These are phyloP conservation scores for Cladorrhinum sp. DNA, from an alignment of 2,329 filamentous ascomycete genomes.

Conservation along the genomic window DNA sequence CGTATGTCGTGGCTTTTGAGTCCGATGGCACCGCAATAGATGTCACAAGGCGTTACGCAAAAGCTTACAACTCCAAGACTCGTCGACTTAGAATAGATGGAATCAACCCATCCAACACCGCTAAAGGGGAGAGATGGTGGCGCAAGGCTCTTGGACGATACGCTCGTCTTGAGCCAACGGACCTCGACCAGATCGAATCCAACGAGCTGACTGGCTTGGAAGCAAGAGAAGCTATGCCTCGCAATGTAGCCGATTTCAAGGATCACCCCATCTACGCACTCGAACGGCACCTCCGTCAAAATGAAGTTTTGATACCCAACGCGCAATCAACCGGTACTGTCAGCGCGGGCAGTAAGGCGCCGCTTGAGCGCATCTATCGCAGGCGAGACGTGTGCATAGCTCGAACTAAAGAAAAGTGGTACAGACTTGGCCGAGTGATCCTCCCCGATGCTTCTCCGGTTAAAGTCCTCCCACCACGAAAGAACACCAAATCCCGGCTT, in stretches of 20 bases:
- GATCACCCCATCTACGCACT: conserved; percentile 80
- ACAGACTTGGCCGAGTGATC: conserved; percentile 77
- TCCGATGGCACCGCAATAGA: conserved; percentile 75
- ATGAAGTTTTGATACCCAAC: conserved; percentile 76
- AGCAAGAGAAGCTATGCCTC: conserved; percentile 78
- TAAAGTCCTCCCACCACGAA: conserved; percentile 63
- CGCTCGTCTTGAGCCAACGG: conserved; percentile 42
- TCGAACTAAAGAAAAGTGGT: conserved; percentile 84
- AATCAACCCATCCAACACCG: not conserved
- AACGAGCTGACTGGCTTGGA: conserved; percentile 69
- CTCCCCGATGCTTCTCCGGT: conserved; percentile 75
- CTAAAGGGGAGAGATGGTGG: conserved; percentile 18
- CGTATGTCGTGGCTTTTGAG: conserved; percentile 83
- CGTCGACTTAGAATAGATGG: conserved; percentile 73
- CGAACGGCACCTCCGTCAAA: conserved; percentile 76
- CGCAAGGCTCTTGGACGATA: conserved; percentile 38
- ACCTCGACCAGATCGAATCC: conserved; percentile 82
- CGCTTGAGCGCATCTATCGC: conserved; percentile 76
- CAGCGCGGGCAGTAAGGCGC: conserved; percentile 59
- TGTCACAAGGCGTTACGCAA: conserved; percentile 83
- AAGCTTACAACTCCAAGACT: conserved; percentile 88
- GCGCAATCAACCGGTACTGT: conserved; percentile 74
- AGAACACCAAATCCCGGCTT: conserved; percentile 16
- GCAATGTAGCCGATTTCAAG: conserved; percentile 83
- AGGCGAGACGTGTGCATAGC: conserved; percentile 76